Conservation (phyloP, 73 alveolate genomes). For the Durusdinium trenchii region DNA sequence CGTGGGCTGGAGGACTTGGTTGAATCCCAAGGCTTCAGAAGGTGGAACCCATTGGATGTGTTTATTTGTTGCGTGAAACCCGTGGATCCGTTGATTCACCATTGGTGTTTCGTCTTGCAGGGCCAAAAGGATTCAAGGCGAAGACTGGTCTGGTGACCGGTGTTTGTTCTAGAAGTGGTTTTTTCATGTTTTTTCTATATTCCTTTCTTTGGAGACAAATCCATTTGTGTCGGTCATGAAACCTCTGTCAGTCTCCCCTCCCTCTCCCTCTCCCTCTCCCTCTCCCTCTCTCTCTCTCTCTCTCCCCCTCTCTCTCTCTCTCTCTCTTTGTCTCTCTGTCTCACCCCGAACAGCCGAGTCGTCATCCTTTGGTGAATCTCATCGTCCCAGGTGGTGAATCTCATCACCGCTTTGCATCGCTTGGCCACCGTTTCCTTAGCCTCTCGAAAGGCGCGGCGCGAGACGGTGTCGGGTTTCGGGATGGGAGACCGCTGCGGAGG, state of each 20-base stretch:
- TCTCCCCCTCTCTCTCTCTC: too few species aligned
- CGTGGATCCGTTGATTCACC: neutral
- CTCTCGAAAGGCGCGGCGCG: neutral
- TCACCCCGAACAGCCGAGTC: too few species aligned
- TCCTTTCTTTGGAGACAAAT: too few species aligned
- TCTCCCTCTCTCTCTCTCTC: too few species aligned
- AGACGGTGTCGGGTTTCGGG: neutral
- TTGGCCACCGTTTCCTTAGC: conserved; percentile 61
- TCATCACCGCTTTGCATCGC: conserved; percentile 75
- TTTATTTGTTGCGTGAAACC: neutral
- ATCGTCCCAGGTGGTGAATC: conserved; percentile 35
- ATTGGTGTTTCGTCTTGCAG: neutral
- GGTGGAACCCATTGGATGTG: neutral
- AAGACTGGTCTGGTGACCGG: too few species aligned
- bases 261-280: too few species aligned
- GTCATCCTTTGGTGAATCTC: neutral
- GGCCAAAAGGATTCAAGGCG: too few species aligned
- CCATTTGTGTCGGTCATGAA: too few species aligned
- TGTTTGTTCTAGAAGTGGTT: too few species aligned
- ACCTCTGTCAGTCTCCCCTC: too few species aligned
- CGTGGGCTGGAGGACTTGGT: neutral
- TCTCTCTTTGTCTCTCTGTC: too few species aligned
- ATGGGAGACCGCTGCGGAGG: neutral
- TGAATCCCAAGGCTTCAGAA: neutral
- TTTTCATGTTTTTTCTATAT: too few species aligned